A percentile compares a stretch with the other conserved stretches of the same genome.
Evolutionary conservation across 371 early-diverging fungal species (phyloP).

Genomic region (Rhizopus arrhizus): DNA sequence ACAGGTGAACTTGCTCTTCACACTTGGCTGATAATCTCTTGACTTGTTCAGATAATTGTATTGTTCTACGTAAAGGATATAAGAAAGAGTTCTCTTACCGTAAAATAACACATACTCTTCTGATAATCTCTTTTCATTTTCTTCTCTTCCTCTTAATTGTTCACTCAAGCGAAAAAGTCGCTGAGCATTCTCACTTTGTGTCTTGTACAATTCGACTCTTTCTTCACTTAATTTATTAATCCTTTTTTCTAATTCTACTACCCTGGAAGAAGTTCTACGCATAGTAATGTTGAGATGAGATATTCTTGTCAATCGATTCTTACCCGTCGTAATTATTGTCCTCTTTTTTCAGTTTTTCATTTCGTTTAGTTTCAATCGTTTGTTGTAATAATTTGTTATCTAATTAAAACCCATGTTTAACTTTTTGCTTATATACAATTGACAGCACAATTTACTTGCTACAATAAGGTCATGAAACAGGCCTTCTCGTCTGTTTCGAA

Average conservation of each 20-base stretch:
- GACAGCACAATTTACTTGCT: conserved; percentile 23
- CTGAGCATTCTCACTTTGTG: conserved; percentile 90
- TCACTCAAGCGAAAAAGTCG: conserved; percentile 86
- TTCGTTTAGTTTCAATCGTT: conserved; percentile 27
- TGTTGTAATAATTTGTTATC: conserved; percentile 36
- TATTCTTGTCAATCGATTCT: neutral
- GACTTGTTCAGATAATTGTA: conserved; percentile 47
- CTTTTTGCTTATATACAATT: neutral
- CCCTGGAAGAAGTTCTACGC: conserved; percentile 25
- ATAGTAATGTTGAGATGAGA: conserved; percentile 37
- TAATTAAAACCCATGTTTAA: conserved; percentile 1
- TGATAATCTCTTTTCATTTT: conserved; percentile 60
- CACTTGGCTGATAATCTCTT: conserved; percentile 45
- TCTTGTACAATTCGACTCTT: conserved; percentile 86
- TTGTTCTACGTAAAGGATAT: conserved; percentile 38
- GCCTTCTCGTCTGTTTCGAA: conserved; percentile 26
- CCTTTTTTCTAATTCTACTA: conserved; percentile 77
- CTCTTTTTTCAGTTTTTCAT: conserved; percentile 1
- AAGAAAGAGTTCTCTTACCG: neutral
- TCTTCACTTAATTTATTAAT: conserved; percentile 81
- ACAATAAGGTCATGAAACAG: conserved; percentile 32
- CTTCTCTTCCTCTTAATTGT: conserved; percentile 66
- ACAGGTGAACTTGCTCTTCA: conserved; percentile 59
- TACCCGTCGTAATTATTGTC: neutral
- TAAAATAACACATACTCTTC: conserved; percentile 63